Evolutionary conservation across 352 stramenopile genomes (phyloP), one percentile per base, ranked within the genome.

Genomic region (Phytophthora aleatoria): DNA sequence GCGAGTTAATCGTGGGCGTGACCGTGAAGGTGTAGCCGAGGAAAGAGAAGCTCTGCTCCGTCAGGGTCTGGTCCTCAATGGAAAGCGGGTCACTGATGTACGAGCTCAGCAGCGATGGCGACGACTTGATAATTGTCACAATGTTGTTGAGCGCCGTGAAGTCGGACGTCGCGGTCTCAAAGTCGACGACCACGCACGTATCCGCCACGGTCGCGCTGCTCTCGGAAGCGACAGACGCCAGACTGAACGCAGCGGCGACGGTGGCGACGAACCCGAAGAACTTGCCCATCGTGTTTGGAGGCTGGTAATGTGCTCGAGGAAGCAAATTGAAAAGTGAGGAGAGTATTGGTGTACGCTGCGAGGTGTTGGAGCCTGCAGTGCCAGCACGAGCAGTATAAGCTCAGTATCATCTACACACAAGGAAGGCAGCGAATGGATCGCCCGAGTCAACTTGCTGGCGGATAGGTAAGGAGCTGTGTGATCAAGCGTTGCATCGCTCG

Each of bases 21-120:
- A 83, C 51, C 28, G 59, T 65, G 55, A 89, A 87, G 59, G 80
- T 69, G 47, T 76, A 57, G 58, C 77, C 76, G 27, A 89, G 77
- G 45, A 86, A 63, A 24, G 67, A 81, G 56, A 82, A 83, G 33
- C 74, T 70, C 43, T 83, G 54, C 33, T 64, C 73, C 45, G 74
- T 71, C 20, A 87, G 60, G 10, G 64, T 75, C 57, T 87, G 69
- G 65, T 80, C 57, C 20, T 62, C 49, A 28, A 85, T 45, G 28
- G 62, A 41, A 28, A 82, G 49, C 43, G 79, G 79, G 60, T 87
- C 78, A 24, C 64, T 57, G 28, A 87, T 26, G 67, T 72, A 73
- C 16, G 58, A 67, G 45, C 54, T 67, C 58, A 76, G 63, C 38
- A 77, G 57, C 50, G 56, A 65, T 42, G 54, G 60, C 12, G 71